Conservation (phyloP, 768 basidiomycete genomes). For the Chalciporus pseudorubinellus region DNA sequence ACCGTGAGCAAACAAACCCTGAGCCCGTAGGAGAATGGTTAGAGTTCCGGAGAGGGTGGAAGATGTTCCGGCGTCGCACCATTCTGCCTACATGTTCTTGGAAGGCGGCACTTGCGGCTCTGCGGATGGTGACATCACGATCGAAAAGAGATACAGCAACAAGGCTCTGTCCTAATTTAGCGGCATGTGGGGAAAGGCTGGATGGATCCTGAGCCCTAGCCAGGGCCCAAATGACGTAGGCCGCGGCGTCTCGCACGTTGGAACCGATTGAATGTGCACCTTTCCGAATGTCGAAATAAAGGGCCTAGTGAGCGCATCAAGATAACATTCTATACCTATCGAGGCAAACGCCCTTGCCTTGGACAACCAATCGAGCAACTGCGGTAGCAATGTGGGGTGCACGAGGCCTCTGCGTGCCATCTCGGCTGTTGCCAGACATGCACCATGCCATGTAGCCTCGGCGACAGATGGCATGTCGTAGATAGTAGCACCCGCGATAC, state of each 20-base stretch:
- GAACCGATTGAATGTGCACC: slow-evolving; percentile 93
- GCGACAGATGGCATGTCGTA: slow-evolving; percentile 75
- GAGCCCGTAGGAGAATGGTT: slow-evolving; percentile 21
- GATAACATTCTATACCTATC: slow-evolving; percentile 10
- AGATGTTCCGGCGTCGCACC: slow-evolving; percentile 45
- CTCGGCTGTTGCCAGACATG: slow-evolving; percentile 89
- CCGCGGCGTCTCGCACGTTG: slow-evolving; percentile 90
- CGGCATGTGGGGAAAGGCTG: slow-evolving; percentile 58
- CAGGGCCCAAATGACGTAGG: slow-evolving; percentile 94
- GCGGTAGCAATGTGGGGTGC: slow-evolving; percentile 49
- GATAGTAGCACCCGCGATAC: slow-evolving; percentile 56
- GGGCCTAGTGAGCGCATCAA: slow-evolving; percentile 50
- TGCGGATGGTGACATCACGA: slow-evolving; percentile 89
- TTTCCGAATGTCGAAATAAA: slow-evolving; percentile 90
- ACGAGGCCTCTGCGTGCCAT: slow-evolving; percentile 83
- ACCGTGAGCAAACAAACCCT: slow-evolving; percentile 91
- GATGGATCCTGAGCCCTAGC: slow-evolving; percentile 71
- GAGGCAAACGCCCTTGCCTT: slow-evolving; percentile 50
- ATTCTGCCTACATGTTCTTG: slow-evolving; percentile 96
- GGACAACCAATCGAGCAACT: slow-evolving; percentile 74
- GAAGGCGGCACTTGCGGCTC: slow-evolving; percentile 96
- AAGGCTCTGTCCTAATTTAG: slow-evolving; percentile 64
- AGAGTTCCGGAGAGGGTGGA: slow-evolving; percentile 5
- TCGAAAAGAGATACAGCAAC: slow-evolving; percentile 85
- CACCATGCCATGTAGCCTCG: slow-evolving; percentile 93